Evolutionary conservation across 495 filamentous ascomycete genomes (phyloP).

Genomic region (Polyplosphaeria fusca): DNA sequence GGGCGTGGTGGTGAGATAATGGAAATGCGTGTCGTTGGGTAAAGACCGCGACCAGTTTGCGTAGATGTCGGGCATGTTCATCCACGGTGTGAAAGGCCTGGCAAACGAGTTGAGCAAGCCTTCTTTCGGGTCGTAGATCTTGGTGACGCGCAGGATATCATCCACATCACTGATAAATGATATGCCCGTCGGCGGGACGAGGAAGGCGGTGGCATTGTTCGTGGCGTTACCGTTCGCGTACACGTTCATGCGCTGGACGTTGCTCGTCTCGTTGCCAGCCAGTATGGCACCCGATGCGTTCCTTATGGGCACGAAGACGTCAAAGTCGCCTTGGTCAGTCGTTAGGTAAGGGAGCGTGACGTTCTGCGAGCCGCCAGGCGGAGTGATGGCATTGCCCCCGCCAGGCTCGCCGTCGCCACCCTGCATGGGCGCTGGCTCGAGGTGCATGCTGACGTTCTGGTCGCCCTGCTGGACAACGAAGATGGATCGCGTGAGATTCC

Average conservation of each 20-base stretch:
- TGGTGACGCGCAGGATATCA: constrained; percentile 76
- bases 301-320: constrained; percentile 58
- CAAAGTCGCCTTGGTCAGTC: constrained; percentile 66
- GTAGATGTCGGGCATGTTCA: constrained; percentile 76
- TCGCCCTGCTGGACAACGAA: constrained; percentile 67
- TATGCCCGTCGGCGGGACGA: constrained; percentile 63
- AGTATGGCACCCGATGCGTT: constrained; percentile 51
- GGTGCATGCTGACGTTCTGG: constrained; percentile 59
- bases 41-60: constrained; percentile 60
- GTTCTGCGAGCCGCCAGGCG: constrained; percentile 54
- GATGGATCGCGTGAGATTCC: constrained; percentile 69
- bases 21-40: constrained; percentile 67
- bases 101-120: constrained; percentile 77
- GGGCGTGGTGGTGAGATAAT: constrained; percentile 80
- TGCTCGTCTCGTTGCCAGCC: constrained; percentile 58
- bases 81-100: constrained; percentile 64
- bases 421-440: constrained; percentile 52
- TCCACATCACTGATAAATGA: constrained; percentile 75
- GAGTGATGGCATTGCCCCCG: constrained; percentile 52
- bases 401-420: constrained; percentile 51
- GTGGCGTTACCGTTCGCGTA: constrained; percentile 57
- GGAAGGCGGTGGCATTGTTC: constrained; percentile 73
- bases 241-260: constrained; percentile 63
- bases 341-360: constrained; percentile 56
- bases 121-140: constrained; percentile 71